Evolutionary conservation across 352 stramenopile genomes (phyloP).

Genomic region (Globisporangium orthogonon): DNA sequence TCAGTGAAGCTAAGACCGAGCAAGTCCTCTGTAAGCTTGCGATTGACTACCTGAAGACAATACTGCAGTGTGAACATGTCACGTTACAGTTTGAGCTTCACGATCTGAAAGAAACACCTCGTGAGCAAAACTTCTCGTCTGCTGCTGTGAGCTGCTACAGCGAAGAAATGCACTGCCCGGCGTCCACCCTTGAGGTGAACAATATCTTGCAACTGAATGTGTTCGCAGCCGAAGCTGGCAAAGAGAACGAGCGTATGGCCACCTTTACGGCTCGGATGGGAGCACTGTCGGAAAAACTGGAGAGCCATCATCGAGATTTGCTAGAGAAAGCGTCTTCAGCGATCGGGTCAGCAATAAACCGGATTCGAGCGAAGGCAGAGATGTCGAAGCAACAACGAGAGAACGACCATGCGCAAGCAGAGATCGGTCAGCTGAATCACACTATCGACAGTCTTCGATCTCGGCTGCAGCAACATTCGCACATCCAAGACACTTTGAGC

Average conservation of each 20-base stretch:
- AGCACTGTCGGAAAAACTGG: neutral
- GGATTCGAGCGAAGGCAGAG: slow-evolving; percentile 1
- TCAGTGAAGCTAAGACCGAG: neutral
- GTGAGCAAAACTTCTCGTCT: neutral
- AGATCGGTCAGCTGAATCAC: slow-evolving; percentile 2
- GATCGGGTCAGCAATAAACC: slow-evolving; percentile 4
- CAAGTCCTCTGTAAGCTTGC: slow-evolving; percentile 2
- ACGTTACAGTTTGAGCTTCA: neutral
- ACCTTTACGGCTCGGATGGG: slow-evolving; percentile 7
- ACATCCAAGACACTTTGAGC: slow-evolving; percentile 1
- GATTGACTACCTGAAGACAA: slow-evolving; percentile 5
- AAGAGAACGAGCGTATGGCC: neutral
- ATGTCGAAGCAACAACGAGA: neutral
- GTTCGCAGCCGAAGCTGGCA: neutral
- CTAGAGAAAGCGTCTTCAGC: slow-evolving; percentile 2
- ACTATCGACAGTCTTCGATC: slow-evolving; percentile 3
- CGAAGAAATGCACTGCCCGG: neutral
- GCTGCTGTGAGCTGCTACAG: neutral
- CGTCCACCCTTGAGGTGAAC: slow-evolving; percentile 7
- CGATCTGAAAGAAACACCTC: neutral
- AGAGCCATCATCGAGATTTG: slow-evolving; percentile 5
- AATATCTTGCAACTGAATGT: slow-evolving; percentile 13
- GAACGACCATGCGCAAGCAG: neutral
- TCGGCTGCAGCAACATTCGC: slow-evolving; percentile 5
- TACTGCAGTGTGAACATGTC: slow-evolving; percentile 7